These are phyloP conservation scores for Orobanche coerulescens DNA, from an alignment of 257 asterid genomes.

Conservation along the genomic window DNA sequence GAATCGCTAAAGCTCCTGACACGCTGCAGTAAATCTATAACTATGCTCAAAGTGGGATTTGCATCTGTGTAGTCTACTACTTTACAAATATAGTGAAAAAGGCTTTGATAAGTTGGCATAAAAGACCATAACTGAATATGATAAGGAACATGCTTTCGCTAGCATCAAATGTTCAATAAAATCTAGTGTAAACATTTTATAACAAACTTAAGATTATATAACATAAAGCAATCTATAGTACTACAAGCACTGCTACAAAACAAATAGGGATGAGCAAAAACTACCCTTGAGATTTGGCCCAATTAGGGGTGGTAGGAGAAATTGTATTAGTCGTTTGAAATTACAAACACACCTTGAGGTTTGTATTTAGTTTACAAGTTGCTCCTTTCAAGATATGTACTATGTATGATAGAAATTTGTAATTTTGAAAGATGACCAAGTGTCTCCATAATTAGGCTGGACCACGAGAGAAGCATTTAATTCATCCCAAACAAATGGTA, in stretches of 20 bases:
- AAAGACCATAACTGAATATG: not conserved
- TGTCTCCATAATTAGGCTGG: too few relatives aligned
- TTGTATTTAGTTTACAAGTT: too few relatives aligned
- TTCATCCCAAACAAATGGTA: not conserved
- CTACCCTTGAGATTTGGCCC: too few relatives aligned
- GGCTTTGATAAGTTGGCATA: not conserved
- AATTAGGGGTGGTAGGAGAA: too few relatives aligned
- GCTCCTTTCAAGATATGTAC: too few relatives aligned
- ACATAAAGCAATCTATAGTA: conserved; percentile 1
- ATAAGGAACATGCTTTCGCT: not conserved
- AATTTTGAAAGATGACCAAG: too few relatives aligned
- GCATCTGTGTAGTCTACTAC: not conserved
- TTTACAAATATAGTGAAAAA: not conserved
- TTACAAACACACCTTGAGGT: too few relatives aligned
- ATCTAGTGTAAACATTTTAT: not conserved
- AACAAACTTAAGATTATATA: not conserved
- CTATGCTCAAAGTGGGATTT: not conserved
- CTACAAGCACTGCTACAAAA: not conserved
- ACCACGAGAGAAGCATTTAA: too few relatives aligned
- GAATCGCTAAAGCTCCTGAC: not conserved
- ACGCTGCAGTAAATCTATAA: not conserved
- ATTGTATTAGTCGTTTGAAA: too few relatives aligned
- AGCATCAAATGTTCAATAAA: conserved; percentile 10
- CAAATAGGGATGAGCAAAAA: too few relatives aligned
- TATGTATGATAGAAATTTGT: too few relatives aligned